Evolutionary conservation across 352 stramenopile species (phyloP).

Genomic region (Pythium grandisporangium): DNA sequence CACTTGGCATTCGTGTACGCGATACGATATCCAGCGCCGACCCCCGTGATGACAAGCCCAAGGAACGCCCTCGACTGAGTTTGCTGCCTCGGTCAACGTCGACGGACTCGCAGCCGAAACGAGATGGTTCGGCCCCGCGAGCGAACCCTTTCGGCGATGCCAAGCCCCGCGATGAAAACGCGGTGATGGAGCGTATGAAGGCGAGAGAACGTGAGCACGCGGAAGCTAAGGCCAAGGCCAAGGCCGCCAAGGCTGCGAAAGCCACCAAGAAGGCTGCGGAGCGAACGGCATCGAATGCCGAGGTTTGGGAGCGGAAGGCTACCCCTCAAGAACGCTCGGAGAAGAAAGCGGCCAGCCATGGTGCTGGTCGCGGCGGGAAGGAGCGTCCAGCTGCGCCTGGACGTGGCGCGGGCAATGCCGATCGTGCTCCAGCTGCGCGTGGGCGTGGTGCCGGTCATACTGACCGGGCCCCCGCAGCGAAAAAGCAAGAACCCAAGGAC

Average conservation of each 20-base stretch:
- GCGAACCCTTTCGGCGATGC: constrained; percentile 79
- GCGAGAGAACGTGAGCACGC: constrained; percentile 4
- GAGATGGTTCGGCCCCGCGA: constrained; percentile 19
- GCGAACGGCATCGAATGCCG: too few relatives aligned
- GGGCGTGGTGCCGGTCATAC: constrained; percentile 1
- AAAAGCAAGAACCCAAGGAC: constrained; percentile 24
- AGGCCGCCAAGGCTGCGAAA: constrained; percentile 17
- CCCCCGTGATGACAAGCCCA: constrained; percentile 8
- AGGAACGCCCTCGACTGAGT: constrained; percentile 50
- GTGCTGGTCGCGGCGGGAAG: constrained; percentile 26
- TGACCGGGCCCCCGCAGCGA: constrained; percentile 9
- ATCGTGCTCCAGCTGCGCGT: constrained; percentile 9
- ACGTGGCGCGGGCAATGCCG: constrained; percentile 20
- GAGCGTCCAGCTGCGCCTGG: constrained; percentile 14
- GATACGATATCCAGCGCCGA: constrained; percentile 1
- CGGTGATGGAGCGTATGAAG: constrained; percentile 63
- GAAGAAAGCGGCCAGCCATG: constrained; percentile 12
- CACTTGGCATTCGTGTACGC: too few relatives aligned
- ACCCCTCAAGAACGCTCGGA: too few relatives aligned
- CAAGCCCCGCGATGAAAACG: constrained; percentile 68
- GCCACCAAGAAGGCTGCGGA: constrained; percentile 8
- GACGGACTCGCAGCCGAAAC: constrained; percentile 11
- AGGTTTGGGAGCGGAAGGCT: too few relatives aligned
- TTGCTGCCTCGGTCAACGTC: constrained; percentile 47
- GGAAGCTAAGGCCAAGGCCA: constrained; percentile 11